Conservation (phyloP, 1,284 basidiomycete species). For the Cystobasidium pallidum region DNA sequence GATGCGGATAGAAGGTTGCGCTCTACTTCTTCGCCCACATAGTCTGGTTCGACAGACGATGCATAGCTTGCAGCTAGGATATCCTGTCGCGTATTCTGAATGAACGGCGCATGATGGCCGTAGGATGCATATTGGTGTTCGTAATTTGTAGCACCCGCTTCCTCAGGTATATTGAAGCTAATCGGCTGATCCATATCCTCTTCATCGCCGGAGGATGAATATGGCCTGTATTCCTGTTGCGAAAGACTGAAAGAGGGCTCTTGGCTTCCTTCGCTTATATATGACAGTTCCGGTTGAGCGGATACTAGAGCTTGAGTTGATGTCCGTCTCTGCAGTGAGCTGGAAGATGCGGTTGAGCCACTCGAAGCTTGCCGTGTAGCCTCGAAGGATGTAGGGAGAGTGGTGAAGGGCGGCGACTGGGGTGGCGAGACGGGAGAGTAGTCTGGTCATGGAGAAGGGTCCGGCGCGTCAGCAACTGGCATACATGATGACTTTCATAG, state of each 20-base stretch:
- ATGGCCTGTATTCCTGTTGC: constrained; percentile 30
- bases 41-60: constrained; percentile 25
- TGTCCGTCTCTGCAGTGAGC: constrained; percentile 23
- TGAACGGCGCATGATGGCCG: neutral
- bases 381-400: constrained; percentile 2
- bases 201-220: constrained; percentile 36
- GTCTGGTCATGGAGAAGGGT: neutral
- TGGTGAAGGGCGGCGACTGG: constrained; percentile 22
- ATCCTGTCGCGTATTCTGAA: neutral
- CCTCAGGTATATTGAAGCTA: constrained; percentile 1
- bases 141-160: neutral
- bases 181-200: neutral
- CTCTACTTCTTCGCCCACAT: constrained; percentile 31
- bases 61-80: constrained; percentile 22
- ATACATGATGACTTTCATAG: neutral
- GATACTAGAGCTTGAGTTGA: constrained; percentile 24
- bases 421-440: constrained; percentile 31
- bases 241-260: constrained; percentile 29
- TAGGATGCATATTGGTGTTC: constrained; percentile 4
- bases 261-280: constrained; percentile 43
- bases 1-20: constrained; percentile 12
- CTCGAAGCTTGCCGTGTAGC: neutral
- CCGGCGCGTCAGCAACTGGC: neutral
- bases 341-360: constrained; percentile 2
- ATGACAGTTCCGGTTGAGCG: constrained; percentile 41